Percentiles rank a stretch among this genome's conserved stretches.
phyloP scores from a whole-genome alignment of 1,284 basidiomycete species.

The Rhodotorula sp. region DNA sequence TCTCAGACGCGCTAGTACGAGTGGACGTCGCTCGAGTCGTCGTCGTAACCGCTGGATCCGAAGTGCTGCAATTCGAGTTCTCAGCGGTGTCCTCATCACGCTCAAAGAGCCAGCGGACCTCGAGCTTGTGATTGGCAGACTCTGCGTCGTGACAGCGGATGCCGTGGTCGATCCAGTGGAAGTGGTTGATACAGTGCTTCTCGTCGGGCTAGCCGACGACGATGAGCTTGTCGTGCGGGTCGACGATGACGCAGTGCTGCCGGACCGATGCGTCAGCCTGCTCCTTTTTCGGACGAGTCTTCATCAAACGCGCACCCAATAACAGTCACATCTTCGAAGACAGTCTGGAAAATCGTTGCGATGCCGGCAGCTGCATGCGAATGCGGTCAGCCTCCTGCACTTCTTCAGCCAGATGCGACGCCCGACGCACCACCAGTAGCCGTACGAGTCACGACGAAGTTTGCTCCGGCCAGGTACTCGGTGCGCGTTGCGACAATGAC shows the following conservation, averaged over 20 bases:
- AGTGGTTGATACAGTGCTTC: not conserved
- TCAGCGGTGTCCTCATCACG: not conserved
- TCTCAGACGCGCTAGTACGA: too few species aligned
- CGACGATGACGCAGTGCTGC: too few species aligned
- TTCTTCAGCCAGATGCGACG: too few species aligned
- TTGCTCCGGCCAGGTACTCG: not conserved
- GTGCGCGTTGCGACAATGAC: conserved; percentile 7
- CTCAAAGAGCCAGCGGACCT: not conserved
- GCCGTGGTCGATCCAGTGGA: not conserved
- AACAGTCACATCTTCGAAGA: conserved; percentile 4
- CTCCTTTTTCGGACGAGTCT: not conserved
- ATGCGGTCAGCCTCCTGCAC: not conserved
- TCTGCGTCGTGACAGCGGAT: not conserved
- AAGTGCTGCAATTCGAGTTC: not conserved
- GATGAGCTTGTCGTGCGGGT: not conserved
- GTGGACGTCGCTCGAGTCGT: too few species aligned
- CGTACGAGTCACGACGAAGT: conserved; percentile 6
- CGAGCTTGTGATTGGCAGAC: not conserved
- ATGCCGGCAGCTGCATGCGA: not conserved
- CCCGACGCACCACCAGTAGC: not conserved
- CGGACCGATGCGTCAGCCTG: not conserved
- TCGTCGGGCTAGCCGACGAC: not conserved
- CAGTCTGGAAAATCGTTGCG: not conserved
- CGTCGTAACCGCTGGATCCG: too few species aligned
- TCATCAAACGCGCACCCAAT: not conserved